These are phyloP conservation scores for Nicotiana knightiana DNA, from an alignment of 257 asterid species.

Conservation along the genomic window DNA sequence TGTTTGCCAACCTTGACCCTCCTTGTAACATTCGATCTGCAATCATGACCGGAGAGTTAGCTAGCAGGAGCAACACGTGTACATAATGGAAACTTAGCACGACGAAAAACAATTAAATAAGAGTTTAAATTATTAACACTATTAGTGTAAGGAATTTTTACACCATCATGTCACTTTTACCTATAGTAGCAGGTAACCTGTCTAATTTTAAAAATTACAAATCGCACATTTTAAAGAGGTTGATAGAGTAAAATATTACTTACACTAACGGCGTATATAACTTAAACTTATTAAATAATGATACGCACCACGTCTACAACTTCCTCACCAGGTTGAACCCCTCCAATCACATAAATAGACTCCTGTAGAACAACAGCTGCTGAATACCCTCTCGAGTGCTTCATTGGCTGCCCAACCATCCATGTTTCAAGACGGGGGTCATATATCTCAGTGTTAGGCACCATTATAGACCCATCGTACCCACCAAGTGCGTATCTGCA, in stretches of 20 bases:
- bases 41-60: background rate
- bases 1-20: conserved; percentile 65
- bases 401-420: conserved; percentile 57
- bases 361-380: conserved; percentile 50
- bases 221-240: no score
- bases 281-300: background rate
- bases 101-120: background rate
- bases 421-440: conserved; percentile 68
- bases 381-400: conserved; percentile 47
- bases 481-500: conserved; percentile 78
- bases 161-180: no score
- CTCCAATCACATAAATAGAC: conserved; percentile 65
- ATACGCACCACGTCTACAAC: conserved; percentile 40
- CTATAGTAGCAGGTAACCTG: no score
- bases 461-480: conserved; percentile 48
- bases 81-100: background rate
- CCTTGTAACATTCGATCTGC: conserved; percentile 71
- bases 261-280: no score
- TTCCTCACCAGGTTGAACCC: conserved; percentile 30
- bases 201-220: no score
- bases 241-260: no score
- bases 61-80: background rate
- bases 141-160: no score
- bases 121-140: no score
- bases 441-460: conserved; percentile 54